A percentile compares a stretch with the other conserved stretches of the same genome.
Evolutionary conservation across 106 monocot genomes (phyloP).

Genomic region (Dioscorea zingiberensis): DNA sequence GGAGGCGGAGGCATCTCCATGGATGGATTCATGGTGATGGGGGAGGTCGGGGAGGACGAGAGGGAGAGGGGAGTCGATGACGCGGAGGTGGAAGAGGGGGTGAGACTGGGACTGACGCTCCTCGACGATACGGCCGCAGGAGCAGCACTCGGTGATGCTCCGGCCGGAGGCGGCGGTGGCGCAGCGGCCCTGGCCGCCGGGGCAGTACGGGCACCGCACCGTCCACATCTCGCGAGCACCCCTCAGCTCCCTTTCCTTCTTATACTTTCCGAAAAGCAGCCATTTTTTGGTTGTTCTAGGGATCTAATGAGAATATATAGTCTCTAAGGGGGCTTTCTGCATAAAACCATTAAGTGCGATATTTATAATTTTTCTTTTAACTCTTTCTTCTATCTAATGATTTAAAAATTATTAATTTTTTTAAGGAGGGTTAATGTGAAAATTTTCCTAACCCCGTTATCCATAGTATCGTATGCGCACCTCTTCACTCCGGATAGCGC

Average conservation of each 20-base stretch:
- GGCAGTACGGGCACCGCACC: constrained; percentile 63
- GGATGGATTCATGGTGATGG: neutral
- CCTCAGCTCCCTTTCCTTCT: too few species aligned
- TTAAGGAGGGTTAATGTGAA: too few species aligned
- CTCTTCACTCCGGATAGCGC: neutral
- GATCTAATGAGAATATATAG: too few species aligned
- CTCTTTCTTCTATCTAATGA: too few species aligned
- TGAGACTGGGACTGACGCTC: constrained; percentile 61
- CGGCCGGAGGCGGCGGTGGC: constrained; percentile 42
- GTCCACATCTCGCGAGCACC: constrained; percentile 3
- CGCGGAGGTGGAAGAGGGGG: constrained; percentile 66
- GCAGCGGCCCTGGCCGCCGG: constrained; percentile 52
- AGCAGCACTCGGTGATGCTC: constrained; percentile 62
- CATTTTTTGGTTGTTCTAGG: too few species aligned
- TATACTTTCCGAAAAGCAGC: too few species aligned
- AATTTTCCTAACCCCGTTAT: too few species aligned
- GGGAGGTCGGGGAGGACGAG: constrained; percentile 70
- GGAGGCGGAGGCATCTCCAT: neutral
- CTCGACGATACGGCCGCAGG: constrained; percentile 70
- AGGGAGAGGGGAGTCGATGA: constrained; percentile 62
- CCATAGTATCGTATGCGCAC: too few species aligned
- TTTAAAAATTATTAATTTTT: too few species aligned
- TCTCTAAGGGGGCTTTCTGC: too few species aligned
- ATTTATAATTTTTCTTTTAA: too few species aligned
- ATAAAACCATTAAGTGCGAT: too few species aligned